Evolutionary conservation across 1,284 basidiomycete species (phyloP).

Genomic region (Papiliotrema nemorosa): DNA sequence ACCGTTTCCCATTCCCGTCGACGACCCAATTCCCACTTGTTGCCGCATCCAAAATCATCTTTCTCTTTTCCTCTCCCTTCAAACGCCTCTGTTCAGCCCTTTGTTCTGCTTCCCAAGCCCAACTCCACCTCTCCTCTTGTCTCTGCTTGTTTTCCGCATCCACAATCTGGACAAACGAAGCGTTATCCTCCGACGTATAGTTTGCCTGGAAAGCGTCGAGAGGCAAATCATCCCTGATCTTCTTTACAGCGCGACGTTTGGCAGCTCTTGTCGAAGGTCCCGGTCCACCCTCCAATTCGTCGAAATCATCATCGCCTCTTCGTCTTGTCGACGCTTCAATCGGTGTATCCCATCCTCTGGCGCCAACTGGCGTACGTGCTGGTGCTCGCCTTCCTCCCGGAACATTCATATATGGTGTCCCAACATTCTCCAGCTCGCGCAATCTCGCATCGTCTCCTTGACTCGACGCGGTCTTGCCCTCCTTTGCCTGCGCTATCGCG

Average conservation of each 20-base stretch:
- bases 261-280: constrained; percentile 9
- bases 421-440: constrained; percentile 27
- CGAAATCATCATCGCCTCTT: constrained; percentile 10
- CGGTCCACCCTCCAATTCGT: constrained; percentile 9
- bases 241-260: constrained; percentile 12
- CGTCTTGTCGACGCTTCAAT: constrained; percentile 15
- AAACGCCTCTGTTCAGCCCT: constrained; percentile 58
- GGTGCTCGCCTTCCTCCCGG: constrained; percentile 18
- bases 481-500: constrained; percentile 53
- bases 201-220: constrained; percentile 81
- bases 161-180: constrained; percentile 85
- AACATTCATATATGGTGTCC: constrained; percentile 40
- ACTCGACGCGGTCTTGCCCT: no score
- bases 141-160: constrained; percentile 78
- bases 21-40: constrained; percentile 35
- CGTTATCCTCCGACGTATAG: constrained; percentile 93
- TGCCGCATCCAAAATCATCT: constrained; percentile 46
- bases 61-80: constrained; percentile 46
- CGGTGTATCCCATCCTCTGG: constrained; percentile 45
- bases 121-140: constrained; percentile 66
- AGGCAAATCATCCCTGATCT: constrained; percentile 53
- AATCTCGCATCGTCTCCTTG: constrained; percentile 16
- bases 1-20: constrained; percentile 33
- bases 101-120: constrained; percentile 88
- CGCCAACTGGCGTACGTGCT: constrained; percentile 37